These are phyloP conservation scores for Penstemon davidsonii DNA, from an alignment of 257 asterid species.

Conservation along the genomic window DNA sequence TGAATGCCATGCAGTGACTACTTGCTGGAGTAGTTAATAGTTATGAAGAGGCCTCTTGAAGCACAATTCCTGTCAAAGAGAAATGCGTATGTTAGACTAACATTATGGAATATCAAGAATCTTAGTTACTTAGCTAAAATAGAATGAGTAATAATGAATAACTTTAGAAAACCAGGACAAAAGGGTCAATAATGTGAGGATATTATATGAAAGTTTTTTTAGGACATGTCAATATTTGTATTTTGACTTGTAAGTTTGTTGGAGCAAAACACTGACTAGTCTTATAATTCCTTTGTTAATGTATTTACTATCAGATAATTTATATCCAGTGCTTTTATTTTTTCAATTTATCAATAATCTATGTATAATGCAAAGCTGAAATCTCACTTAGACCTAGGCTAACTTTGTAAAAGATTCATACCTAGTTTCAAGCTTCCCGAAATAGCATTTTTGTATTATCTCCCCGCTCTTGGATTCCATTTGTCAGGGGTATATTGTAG, in stretches of 20 bases:
- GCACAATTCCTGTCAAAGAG: background rate
- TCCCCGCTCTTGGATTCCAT: background rate
- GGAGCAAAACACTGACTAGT: slow-evolving; percentile 7
- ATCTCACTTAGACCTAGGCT: slow-evolving; percentile 5
- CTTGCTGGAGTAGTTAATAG: slow-evolving; percentile 14
- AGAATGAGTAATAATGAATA: background rate
- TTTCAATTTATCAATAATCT: background rate
- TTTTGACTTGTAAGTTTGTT: background rate
- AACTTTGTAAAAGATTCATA: slow-evolving; percentile 17
- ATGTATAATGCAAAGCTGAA: slow-evolving; percentile 3
- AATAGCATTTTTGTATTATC: slow-evolving; percentile 17
- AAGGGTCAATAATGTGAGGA: background rate
- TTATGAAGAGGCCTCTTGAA: background rate
- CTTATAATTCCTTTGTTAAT: background rate
- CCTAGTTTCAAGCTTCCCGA: slow-evolving; percentile 3
- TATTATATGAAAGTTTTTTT: background rate
- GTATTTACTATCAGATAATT: background rate
- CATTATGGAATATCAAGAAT: background rate
- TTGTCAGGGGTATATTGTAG: slow-evolving; percentile 11
- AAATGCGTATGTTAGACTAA: background rate
- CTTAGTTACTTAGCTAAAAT: background rate
- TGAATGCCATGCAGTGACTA: slow-evolving; percentile 8
- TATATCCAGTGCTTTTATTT: background rate
- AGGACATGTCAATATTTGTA: background rate
- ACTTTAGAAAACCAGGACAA: slow-evolving; percentile 4